phyloP scores from a whole-genome alignment of 257 asterid genomes.

The Jacaranda mimosifolia region DNA sequence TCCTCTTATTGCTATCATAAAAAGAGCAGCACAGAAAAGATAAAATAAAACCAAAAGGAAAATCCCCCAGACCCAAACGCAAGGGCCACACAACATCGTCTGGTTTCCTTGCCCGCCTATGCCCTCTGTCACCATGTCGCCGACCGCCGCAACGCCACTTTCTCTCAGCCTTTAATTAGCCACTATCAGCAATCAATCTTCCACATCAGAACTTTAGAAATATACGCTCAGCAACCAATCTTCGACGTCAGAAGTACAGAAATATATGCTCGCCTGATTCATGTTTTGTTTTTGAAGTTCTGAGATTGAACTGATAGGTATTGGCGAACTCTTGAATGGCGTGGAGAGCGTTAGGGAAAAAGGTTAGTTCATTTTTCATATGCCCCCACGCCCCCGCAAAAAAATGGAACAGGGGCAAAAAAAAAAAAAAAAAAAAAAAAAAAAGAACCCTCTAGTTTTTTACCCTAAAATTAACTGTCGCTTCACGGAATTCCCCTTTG shows the following conservation, averaged over 20 bases:
- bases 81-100: too few species aligned
- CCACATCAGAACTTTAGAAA: background rate
- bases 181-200: background rate
- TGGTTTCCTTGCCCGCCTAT: too few species aligned
- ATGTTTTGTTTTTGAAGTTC: constrained; percentile 23
- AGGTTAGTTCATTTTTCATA: constrained; percentile 49
- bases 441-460: background rate
- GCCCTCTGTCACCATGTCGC: background rate
- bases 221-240: background rate
- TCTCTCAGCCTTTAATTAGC: background rate
- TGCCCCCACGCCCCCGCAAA: background rate
- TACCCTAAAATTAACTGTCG: background rate
- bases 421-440: background rate
- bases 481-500: background rate
- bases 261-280: constrained; percentile 5
- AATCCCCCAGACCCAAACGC: too few species aligned
- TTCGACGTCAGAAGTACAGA: background rate
- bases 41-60: too few species aligned
- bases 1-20: too few species aligned
- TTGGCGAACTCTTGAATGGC: constrained; percentile 66
- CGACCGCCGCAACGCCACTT: background rate
- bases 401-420: too few species aligned
- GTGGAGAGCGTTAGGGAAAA: constrained; percentile 68
- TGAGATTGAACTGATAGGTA: constrained; percentile 36
- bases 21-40: too few species aligned